phyloP scores from a whole-genome alignment of 129 eudicot genomes.

The Apium graveolens region DNA sequence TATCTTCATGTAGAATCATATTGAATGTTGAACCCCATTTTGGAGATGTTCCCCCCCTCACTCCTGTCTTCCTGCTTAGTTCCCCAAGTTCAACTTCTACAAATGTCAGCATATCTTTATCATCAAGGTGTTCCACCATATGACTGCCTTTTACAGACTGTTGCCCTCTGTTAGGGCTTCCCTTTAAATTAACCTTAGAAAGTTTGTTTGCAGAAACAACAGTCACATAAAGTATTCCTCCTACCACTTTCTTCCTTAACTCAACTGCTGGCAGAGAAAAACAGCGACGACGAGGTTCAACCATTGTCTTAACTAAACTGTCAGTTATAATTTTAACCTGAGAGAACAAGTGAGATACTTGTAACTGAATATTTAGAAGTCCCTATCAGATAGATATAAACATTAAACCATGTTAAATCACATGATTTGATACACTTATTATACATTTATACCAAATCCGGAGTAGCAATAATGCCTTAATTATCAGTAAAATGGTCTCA shows the following conservation, averaged over 20 bases:
- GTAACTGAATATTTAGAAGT: neutral
- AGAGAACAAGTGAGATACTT: neutral
- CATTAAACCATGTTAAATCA: neutral
- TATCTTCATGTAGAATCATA: conserved; percentile 80
- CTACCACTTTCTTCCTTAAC: conserved; percentile 65
- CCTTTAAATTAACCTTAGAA: conserved; percentile 37
- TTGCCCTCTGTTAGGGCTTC: conserved; percentile 20
- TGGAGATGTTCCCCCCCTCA: conserved; percentile 57
- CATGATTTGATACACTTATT: neutral
- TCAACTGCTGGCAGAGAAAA: conserved; percentile 64
- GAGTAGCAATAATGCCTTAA: neutral
- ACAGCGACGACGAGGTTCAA: conserved; percentile 92
- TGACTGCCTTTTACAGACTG: conserved; percentile 10
- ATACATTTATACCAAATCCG: neutral
- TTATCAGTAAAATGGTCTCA: neutral
- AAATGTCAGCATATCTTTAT: conserved; percentile 42
- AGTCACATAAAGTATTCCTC: conserved; percentile 71
- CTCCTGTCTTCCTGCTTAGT: conserved; percentile 62
- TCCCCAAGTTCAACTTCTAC: conserved; percentile 92
- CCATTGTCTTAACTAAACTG: conserved; percentile 76
- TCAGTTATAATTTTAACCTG: conserved; percentile 76
- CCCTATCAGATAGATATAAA: neutral
- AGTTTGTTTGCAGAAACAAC: conserved; percentile 63
- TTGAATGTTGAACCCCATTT: conserved; percentile 78
- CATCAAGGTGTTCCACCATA: conserved; percentile 34